A percentile compares a stretch with the other conserved stretches of the same genome.
Conservation (phyloP, 345 rosid species). For the Barbarea vulgaris region DNA sequence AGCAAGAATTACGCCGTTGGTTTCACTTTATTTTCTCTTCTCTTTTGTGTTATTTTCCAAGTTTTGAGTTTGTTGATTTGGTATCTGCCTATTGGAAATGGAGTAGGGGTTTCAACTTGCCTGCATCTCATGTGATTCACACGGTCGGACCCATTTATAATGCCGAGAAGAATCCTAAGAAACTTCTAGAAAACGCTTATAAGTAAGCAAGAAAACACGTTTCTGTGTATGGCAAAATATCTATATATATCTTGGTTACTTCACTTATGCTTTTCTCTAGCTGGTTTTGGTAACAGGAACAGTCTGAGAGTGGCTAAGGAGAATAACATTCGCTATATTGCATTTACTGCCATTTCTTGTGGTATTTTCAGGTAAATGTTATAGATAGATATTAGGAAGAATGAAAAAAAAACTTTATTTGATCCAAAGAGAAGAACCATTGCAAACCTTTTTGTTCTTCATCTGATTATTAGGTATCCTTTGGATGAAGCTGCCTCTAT, state of each 20-base stretch:
- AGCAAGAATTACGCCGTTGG: conserved; percentile 82
- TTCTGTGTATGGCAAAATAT: neutral
- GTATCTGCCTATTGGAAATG: conserved; percentile 2
- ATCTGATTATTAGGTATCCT: conserved; percentile 60
- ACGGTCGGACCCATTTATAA: conserved; percentile 82
- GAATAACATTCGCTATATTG: conserved; percentile 63
- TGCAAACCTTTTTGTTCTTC: neutral
- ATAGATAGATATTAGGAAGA: neutral
- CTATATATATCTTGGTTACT: neutral
- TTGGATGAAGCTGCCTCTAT: conserved; percentile 74
- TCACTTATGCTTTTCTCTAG: conserved; percentile 6
- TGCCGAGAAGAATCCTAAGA: conserved; percentile 51
- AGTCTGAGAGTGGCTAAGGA: conserved; percentile 66
- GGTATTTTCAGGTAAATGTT: conserved; percentile 65
- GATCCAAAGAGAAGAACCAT: neutral
- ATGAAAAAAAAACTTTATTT: neutral
- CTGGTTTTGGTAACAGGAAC: conserved; percentile 51
- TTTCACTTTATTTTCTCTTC: neutral
- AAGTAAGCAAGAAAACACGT: conserved; percentile 45
- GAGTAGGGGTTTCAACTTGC: conserved; percentile 74
- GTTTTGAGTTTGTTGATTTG: conserved; percentile 13
- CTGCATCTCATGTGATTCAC: conserved; percentile 75
- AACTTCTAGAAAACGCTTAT: conserved; percentile 60
- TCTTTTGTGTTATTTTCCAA: neutral
- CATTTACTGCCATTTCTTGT: conserved; percentile 85